phyloP scores from a whole-genome alignment of 2,329 filamentous ascomycete genomes.

The Hysterium pulicare region DNA sequence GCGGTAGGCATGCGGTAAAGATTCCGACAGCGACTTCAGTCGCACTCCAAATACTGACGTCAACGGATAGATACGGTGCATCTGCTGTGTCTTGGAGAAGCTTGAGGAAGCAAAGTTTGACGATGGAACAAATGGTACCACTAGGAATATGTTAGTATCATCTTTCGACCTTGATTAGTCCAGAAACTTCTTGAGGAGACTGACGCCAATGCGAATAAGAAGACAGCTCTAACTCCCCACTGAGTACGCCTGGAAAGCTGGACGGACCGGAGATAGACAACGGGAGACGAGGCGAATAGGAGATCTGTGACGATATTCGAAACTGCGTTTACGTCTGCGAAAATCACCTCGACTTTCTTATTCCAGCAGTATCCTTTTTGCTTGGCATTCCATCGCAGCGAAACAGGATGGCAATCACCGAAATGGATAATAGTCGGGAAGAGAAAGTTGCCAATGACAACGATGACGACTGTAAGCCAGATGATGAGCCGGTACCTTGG shows the following conservation, averaged over 20 bases:
- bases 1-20: conserved; percentile 13
- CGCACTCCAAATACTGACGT: conserved; percentile 12
- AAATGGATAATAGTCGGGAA: conserved; percentile 6
- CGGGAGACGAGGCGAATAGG: conserved; percentile 1
- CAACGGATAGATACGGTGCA: conserved; percentile 8
- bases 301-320: conserved; percentile 6
- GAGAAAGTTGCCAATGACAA: conserved; percentile 9
- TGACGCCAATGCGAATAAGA: not conserved
- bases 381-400: conserved; percentile 7
- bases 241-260: not conserved
- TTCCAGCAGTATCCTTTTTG: not conserved
- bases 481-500: conserved; percentile 5
- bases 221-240: not conserved
- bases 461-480: conserved; percentile 8
- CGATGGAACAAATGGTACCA: conserved; percentile 2
- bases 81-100: conserved; percentile 2
- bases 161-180: not conserved
- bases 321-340: conserved; percentile 1
- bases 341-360: not conserved
- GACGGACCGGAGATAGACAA: conserved; percentile 3
- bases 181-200: not conserved
- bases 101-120: conserved; percentile 2
- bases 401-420: conserved; percentile 6
- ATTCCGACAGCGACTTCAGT: conserved; percentile 15
- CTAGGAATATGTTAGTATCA: conserved; percentile 3